These are phyloP conservation scores for Suillus ampliporus DNA, from an alignment of 768 basidiomycete genomes.

Conservation along the genomic window DNA sequence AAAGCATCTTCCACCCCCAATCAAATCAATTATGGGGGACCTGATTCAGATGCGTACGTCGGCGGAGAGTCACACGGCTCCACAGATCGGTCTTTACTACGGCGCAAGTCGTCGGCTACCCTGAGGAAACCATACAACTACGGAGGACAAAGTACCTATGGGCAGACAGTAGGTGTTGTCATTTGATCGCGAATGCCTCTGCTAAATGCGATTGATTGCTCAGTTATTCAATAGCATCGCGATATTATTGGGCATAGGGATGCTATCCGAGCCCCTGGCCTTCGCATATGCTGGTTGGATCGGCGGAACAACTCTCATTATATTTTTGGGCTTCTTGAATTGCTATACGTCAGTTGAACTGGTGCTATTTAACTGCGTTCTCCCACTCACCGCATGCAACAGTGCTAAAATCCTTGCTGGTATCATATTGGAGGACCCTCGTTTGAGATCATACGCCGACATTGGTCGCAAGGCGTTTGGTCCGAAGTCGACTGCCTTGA, in stretches of 20 bases:
- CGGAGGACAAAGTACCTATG: conserved; percentile 70
- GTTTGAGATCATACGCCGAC: conserved; percentile 84
- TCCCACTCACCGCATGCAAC: conserved; percentile 16
- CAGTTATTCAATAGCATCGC: conserved; percentile 91
- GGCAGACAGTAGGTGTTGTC: conserved; percentile 61
- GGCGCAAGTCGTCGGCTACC: conserved; percentile 7
- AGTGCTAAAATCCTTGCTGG: conserved; percentile 88
- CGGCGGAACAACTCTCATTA: conserved; percentile 71
- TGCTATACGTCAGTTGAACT: conserved; percentile 80
- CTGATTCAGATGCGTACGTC: neutral
- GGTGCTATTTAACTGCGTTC: neutral
- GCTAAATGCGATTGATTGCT: conserved; percentile 12
- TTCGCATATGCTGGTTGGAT: conserved; percentile 94
- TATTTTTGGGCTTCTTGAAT: conserved; percentile 78
- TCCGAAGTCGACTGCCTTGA: conserved; percentile 63
- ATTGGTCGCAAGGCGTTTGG: conserved; percentile 92
- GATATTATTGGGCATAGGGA: conserved; percentile 85
- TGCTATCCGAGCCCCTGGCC: conserved; percentile 89
- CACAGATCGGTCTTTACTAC: conserved; percentile 9
- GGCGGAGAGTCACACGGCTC: neutral
- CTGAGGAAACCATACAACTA: conserved; percentile 36
- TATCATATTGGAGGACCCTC: conserved; percentile 72
- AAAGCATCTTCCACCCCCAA: conserved; percentile 29
- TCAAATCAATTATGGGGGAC: neutral
- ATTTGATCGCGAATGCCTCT: neutral